These are phyloP conservation scores for Phyllosticta citrichinensis DNA, from an alignment of 2,329 filamentous ascomycete genomes.

Conservation along the genomic window DNA sequence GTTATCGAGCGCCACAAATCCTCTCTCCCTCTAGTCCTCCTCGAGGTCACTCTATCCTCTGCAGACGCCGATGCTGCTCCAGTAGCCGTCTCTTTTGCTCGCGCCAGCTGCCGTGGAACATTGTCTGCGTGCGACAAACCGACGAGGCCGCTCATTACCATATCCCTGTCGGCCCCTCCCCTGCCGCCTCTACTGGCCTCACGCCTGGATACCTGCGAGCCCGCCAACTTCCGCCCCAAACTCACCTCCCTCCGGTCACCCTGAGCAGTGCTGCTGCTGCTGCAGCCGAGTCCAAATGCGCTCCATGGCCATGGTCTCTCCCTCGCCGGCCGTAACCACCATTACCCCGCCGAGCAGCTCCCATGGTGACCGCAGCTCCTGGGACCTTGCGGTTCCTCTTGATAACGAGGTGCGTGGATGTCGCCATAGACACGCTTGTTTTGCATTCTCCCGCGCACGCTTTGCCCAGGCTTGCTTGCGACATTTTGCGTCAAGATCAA, in stretches of 20 bases:
- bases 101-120: neutral
- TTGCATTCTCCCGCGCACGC: constrained; percentile 3
- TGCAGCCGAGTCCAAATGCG: neutral
- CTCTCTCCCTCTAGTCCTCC: neutral
- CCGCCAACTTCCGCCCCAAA: neutral
- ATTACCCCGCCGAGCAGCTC: constrained; percentile 31
- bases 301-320: constrained; percentile 10
- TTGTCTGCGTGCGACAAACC: neutral
- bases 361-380: constrained; percentile 26
- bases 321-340: constrained; percentile 18
- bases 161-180: constrained; percentile 8
- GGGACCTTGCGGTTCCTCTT: constrained; percentile 31
- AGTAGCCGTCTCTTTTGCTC: neutral
- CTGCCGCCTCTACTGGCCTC: constrained; percentile 1
- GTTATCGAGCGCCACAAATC: neutral
- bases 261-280: neutral
- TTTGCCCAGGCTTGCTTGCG: constrained; percentile 8
- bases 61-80: neutral
- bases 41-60: neutral
- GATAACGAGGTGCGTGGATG: constrained; percentile 23
- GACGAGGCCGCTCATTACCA: neutral
- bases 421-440: constrained; percentile 11
- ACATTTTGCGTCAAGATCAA: constrained; percentile 16
- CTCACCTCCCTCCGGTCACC: neutral
- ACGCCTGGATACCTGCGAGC: neutral